A percentile compares a stretch with the other conserved stretches of the same genome.
phyloP scores from a whole-genome alignment of 106 monocot genomes.

The Dendrobium officinale region DNA sequence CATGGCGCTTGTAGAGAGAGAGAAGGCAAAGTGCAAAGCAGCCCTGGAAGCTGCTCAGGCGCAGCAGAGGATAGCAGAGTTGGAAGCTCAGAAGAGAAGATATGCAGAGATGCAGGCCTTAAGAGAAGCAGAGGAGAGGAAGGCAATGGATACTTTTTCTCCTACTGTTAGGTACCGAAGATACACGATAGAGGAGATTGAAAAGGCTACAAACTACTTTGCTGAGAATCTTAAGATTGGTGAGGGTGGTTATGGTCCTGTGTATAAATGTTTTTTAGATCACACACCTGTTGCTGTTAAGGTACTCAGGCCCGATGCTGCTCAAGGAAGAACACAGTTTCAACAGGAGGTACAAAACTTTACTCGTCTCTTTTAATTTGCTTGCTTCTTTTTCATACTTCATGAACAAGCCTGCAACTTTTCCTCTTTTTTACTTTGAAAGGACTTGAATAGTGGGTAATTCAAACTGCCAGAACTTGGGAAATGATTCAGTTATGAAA shows the following conservation, averaged over 20 bases:
- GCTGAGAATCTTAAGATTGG: constrained; percentile 18
- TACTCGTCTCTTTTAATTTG: no score
- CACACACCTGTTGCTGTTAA: constrained; percentile 31
- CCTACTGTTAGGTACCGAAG: constrained; percentile 14
- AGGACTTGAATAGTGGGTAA: no score
- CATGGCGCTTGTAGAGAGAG: constrained; percentile 13
- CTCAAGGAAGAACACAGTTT: constrained; percentile 31
- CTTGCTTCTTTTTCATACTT: no score
- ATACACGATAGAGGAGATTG: constrained; percentile 26
- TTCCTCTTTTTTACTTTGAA: no score
- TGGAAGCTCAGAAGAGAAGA: constrained; percentile 24
- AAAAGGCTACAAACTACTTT: constrained; percentile 18
- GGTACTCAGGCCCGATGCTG: constrained; percentile 33
- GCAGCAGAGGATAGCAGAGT: constrained; percentile 21
- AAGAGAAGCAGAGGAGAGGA: constrained; percentile 10
- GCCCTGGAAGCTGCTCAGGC: constrained; percentile 23
- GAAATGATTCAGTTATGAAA: no score
- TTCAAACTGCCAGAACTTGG: no score
- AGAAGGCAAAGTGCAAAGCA: constrained; percentile 17
- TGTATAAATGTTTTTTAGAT: constrained; percentile 24
- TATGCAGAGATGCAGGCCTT: constrained; percentile 11
- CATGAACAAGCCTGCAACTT: neutral
- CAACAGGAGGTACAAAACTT: constrained; percentile 20
- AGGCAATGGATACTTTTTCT: neutral
- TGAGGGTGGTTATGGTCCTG: constrained; percentile 27